Conservation (phyloP, 768 basidiomycete species). For the Mycena rosella region DNA sequence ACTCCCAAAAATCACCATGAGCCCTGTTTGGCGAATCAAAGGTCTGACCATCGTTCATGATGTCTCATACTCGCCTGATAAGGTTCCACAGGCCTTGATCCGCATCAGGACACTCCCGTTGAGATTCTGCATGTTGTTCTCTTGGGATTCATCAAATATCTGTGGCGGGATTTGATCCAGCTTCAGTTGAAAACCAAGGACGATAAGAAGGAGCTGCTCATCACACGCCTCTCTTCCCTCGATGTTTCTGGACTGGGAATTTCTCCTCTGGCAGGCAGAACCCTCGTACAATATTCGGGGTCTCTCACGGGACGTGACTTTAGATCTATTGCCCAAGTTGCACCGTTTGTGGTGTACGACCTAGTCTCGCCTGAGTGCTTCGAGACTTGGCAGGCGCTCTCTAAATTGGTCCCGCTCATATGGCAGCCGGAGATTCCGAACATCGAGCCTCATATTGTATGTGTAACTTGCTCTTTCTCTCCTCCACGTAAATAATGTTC, state of each 20-base stretch:
- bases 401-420: conserved; percentile 49
- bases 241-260: conserved; percentile 51
- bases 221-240: conserved; percentile 42
- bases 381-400: conserved; percentile 51
- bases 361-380: conserved; percentile 46
- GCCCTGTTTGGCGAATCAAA: conserved; percentile 36
- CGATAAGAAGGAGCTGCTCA: conserved; percentile 42
- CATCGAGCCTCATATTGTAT: conserved; percentile 30
- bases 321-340: conserved; percentile 48
- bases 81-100: conserved; percentile 47
- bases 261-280: conserved; percentile 43
- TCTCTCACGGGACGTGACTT: conserved; percentile 55
- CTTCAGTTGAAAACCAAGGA: conserved; percentile 41
- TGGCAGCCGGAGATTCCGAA: conserved; percentile 56
- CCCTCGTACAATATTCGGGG: conserved; percentile 46
- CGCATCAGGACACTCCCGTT: conserved; percentile 50
- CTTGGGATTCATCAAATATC: conserved; percentile 54
- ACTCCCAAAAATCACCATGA: not conserved
- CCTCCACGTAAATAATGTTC: too few species aligned
- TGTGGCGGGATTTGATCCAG: conserved; percentile 55
- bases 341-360: conserved; percentile 52
- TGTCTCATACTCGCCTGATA: not conserved
- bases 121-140: conserved; percentile 55
- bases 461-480: too few species aligned
- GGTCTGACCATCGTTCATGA: conserved; percentile 23